Evolutionary conservation across 2,329 filamentous ascomycete species (phyloP).

Genomic region (Claviceps pazoutovae): DNA sequence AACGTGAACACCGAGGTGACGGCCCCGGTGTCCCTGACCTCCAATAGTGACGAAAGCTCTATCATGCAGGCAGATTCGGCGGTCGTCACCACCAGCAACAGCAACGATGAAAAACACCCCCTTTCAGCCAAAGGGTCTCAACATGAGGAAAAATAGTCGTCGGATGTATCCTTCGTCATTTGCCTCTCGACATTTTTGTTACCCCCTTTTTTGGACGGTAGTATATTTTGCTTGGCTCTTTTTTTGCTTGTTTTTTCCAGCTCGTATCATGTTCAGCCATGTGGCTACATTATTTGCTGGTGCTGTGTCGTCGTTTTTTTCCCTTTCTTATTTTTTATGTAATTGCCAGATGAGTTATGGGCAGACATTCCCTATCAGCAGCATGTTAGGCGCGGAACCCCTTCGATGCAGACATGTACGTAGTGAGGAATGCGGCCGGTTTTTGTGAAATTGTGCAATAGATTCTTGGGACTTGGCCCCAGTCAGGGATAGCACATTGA

Average conservation of each 20-base stretch:
- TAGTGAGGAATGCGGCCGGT: slow-evolving; percentile 8
- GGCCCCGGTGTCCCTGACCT: slow-evolving; percentile 26
- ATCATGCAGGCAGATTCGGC: slow-evolving; percentile 40
- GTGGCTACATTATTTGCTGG: slow-evolving; percentile 6
- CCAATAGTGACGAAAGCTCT: slow-evolving; percentile 38
- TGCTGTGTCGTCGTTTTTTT: slow-evolving; percentile 6
- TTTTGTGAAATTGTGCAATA: slow-evolving; percentile 28
- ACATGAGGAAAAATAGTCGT: slow-evolving; percentile 16
- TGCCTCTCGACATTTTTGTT: neutral
- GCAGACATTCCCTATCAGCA: slow-evolving; percentile 17
- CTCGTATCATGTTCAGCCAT: slow-evolving; percentile 7
- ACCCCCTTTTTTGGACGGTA: slow-evolving; percentile 2
- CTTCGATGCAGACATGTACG: neutral
- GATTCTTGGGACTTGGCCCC: slow-evolving; percentile 12
- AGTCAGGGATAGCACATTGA: neutral
- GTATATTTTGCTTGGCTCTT: slow-evolving; percentile 7
- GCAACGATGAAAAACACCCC: slow-evolving; percentile 34
- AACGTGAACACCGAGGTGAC: slow-evolving; percentile 28
- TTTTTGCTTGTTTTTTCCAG: slow-evolving; percentile 5
- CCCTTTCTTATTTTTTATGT: slow-evolving; percentile 6
- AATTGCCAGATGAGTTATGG: slow-evolving; percentile 6
- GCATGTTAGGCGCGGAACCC: slow-evolving; percentile 22
- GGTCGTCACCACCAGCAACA: slow-evolving; percentile 17
- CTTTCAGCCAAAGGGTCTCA: slow-evolving; percentile 30
- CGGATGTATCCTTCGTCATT: neutral